Conservation (phyloP, 1,284 basidiomycete species). For the Cronartium ribicola region DNA sequence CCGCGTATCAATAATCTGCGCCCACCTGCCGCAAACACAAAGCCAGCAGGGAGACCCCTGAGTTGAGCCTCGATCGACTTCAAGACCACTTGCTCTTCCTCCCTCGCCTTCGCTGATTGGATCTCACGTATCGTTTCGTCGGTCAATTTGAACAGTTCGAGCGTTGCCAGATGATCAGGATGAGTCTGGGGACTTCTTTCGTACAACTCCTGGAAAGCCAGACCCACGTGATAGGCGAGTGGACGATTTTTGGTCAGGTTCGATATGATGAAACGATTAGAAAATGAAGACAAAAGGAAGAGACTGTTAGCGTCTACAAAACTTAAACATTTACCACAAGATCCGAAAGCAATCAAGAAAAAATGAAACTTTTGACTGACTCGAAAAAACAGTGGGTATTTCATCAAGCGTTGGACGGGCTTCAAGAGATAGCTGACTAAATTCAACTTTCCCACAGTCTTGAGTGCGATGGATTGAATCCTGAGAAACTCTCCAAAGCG, state of each 20-base stretch:
- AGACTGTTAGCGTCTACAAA: neutral
- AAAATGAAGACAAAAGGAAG: neutral
- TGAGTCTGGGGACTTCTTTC: slow-evolving; percentile 66
- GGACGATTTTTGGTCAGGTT: neutral
- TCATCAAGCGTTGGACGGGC: slow-evolving; percentile 67
- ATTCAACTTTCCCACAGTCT: slow-evolving; percentile 59
- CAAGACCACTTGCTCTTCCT: slow-evolving; percentile 71
- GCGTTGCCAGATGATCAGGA: slow-evolving; percentile 63
- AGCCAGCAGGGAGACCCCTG: slow-evolving; percentile 59
- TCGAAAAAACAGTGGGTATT: slow-evolving; percentile 68
- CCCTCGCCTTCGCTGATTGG: slow-evolving; percentile 70
- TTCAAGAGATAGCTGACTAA: slow-evolving; percentile 67
- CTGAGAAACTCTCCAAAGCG: slow-evolving; percentile 79
- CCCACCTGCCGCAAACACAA: slow-evolving; percentile 63
- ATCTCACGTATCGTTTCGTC: slow-evolving; percentile 60
- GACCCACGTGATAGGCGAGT: neutral
- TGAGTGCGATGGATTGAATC: slow-evolving; percentile 60
- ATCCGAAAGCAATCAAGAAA: neutral
- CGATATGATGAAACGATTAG: neutral
- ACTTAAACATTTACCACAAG: neutral
- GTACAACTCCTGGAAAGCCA: slow-evolving; percentile 58
- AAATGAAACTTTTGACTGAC: slow-evolving; percentile 56
- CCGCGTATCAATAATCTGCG: slow-evolving; percentile 69
- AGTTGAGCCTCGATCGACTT: slow-evolving; percentile 63
- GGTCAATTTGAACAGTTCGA: slow-evolving; percentile 64